A percentile compares a stretch with the other conserved stretches of the same genome.
phyloP scores from a whole-genome alignment of 129 eudicot genomes.

The Flaveria brownii region DNA sequence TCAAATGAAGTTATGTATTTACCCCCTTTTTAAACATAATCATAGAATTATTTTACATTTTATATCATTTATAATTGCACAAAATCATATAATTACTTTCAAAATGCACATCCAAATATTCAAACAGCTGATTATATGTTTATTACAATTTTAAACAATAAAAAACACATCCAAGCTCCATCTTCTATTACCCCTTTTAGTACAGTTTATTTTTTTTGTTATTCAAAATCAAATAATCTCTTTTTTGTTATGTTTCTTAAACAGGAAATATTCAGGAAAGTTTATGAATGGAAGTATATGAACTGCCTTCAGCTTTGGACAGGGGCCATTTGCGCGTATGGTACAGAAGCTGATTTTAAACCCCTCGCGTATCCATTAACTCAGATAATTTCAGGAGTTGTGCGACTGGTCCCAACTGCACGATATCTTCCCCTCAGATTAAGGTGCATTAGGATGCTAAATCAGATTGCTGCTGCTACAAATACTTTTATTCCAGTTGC shows the following conservation, averaged over 20 bases:
- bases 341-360: slow-evolving; percentile 73
- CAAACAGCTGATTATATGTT: background rate
- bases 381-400: slow-evolving; percentile 80
- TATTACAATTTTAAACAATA: background rate
- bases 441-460: slow-evolving; percentile 91
- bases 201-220: background rate
- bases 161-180: background rate
- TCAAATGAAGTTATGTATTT: background rate
- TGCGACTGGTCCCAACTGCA: slow-evolving; percentile 91
- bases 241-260: background rate
- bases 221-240: background rate
- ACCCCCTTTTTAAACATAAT: background rate
- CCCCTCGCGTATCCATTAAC: slow-evolving; percentile 94
- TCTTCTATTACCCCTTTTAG: background rate
- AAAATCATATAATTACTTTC: background rate
- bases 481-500: slow-evolving; percentile 82
- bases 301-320: slow-evolving; percentile 98
- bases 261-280: slow-evolving; percentile 59
- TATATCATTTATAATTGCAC: background rate
- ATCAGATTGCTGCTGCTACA: slow-evolving; percentile 81
- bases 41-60: no score
- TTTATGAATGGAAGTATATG: slow-evolving; percentile 91
- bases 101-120: background rate
- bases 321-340: slow-evolving; percentile 77
- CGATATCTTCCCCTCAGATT: slow-evolving; percentile 86